These are phyloP conservation scores for Diplodia mutila DNA, from an alignment of 2,329 filamentous ascomycete genomes.

Conservation along the genomic window DNA sequence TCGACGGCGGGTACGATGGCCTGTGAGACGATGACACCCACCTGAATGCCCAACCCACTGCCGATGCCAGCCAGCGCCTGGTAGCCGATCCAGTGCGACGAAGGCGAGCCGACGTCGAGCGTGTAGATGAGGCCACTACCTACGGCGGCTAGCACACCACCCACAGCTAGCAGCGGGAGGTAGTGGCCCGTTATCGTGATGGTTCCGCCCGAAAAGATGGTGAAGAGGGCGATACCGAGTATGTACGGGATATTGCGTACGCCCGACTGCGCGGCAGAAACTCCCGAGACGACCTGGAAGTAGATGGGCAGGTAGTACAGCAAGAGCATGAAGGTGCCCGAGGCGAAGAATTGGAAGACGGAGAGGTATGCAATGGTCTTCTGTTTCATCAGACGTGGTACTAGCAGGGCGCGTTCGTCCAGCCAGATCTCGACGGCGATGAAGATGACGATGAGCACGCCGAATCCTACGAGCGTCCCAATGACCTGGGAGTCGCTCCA, in stretches of 20 bases:
- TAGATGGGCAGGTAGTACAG: slow-evolving; percentile 55
- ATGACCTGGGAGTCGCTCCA: slow-evolving; percentile 47
- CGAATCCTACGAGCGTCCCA: slow-evolving; percentile 50
- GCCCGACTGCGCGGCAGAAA: slow-evolving; percentile 43
- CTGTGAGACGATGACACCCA: slow-evolving; percentile 48
- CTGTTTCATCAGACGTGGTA: slow-evolving; percentile 43
- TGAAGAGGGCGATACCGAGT: slow-evolving; percentile 35
- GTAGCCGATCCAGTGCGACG: slow-evolving; percentile 53
- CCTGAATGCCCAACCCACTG: slow-evolving; percentile 48
- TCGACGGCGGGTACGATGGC: slow-evolving; percentile 42
- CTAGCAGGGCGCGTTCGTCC: slow-evolving; percentile 49
- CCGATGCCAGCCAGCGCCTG: slow-evolving; percentile 52
- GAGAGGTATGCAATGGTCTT: slow-evolving; percentile 42
- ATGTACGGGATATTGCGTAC: slow-evolving; percentile 50
- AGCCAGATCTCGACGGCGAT: slow-evolving; percentile 41
- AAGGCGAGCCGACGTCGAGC: slow-evolving; percentile 42
- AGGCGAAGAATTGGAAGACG: slow-evolving; percentile 43
- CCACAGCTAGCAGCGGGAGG: slow-evolving; percentile 38
- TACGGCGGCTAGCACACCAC: slow-evolving; percentile 38
- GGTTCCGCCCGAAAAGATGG: slow-evolving; percentile 32
- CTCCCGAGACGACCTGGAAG: slow-evolving; percentile 49
- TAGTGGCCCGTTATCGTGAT: slow-evolving; percentile 41
- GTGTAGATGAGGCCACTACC: slow-evolving; percentile 49
- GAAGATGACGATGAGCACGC: slow-evolving; percentile 43
- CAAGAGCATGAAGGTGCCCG: slow-evolving; percentile 42